Conservation (phyloP, 1,284 basidiomycete genomes). For the Gymnopus androsaceus region DNA sequence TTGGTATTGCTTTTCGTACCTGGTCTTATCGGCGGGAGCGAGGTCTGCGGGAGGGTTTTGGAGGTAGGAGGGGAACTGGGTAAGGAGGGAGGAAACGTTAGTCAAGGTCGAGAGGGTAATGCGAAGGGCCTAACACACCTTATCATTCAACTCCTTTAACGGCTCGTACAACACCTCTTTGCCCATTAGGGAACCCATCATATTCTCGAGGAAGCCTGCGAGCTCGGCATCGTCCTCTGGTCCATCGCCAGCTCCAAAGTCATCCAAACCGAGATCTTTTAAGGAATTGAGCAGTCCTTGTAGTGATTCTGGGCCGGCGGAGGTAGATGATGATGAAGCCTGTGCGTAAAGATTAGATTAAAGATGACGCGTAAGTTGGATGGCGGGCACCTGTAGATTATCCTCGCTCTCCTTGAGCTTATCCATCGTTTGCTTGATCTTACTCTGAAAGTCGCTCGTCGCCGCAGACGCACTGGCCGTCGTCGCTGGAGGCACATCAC, state of each 20-base stretch:
- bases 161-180: constrained; percentile 94
- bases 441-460: constrained; percentile 65
- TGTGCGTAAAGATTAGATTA: not conserved
- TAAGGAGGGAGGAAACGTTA: constrained; percentile 5
- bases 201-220: constrained; percentile 79
- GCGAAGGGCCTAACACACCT: constrained; percentile 49
- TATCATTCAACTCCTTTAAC: constrained; percentile 83
- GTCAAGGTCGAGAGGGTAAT: not conserved
- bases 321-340: constrained; percentile 28
- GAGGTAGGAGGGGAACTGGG: constrained; percentile 86
- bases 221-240: constrained; percentile 64
- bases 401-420: constrained; percentile 77
- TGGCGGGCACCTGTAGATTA: constrained; percentile 39
- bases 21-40: constrained; percentile 61
- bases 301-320: constrained; percentile 41
- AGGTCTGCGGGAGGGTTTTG: constrained; percentile 50
- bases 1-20: constrained; percentile 70
- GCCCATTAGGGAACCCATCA: constrained; percentile 94
- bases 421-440: constrained; percentile 78
- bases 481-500: not conserved
- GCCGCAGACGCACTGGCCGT: not conserved
- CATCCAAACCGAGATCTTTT: constrained; percentile 41
- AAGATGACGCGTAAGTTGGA: constrained; percentile 4
- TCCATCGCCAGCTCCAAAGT: constrained; percentile 32
- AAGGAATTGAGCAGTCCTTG: constrained; percentile 53